Evolutionary conservation across 208 protist species (phyloP).

Genomic region (Leishmania turanica): DNA sequence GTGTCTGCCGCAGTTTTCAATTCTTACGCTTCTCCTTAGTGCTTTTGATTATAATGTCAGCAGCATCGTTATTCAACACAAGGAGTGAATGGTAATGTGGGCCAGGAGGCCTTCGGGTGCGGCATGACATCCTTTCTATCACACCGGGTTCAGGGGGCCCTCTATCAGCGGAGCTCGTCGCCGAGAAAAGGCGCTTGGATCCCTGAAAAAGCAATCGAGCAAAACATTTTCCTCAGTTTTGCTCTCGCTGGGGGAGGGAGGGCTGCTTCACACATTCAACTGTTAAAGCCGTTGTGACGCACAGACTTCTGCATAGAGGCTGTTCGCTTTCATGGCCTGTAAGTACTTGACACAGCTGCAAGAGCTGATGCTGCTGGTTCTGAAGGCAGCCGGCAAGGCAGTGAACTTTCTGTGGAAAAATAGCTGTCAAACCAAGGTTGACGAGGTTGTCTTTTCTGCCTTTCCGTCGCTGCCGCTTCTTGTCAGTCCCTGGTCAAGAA

Average conservation of each 20-base stretch:
- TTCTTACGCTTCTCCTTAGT: no score
- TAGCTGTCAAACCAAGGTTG: neutral
- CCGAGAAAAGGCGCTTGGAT: neutral
- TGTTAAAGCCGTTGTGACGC: neutral
- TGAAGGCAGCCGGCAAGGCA: no score
- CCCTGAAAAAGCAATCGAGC: neutral
- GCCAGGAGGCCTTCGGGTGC: neutral
- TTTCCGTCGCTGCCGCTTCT: neutral
- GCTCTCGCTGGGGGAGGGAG: neutral
- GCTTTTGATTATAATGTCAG: fast-evolving
- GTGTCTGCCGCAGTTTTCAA: no score
- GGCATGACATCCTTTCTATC: neutral
- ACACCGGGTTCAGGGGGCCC: neutral
- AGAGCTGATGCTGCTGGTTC: neutral
- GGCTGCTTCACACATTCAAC: neutral
- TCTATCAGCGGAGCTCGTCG: neutral
- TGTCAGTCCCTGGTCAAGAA: neutral
- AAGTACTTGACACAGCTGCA: neutral
- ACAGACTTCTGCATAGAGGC: neutral
- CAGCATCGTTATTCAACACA: neutral
- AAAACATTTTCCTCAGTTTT: neutral
- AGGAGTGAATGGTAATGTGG: neutral
- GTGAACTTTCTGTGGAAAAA: neutral
- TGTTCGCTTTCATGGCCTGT: neutral
- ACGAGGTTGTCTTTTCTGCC: neutral